phyloP scores from a whole-genome alignment of 176 grass and related monocot genomes.

The Oryza coarctata region DNA sequence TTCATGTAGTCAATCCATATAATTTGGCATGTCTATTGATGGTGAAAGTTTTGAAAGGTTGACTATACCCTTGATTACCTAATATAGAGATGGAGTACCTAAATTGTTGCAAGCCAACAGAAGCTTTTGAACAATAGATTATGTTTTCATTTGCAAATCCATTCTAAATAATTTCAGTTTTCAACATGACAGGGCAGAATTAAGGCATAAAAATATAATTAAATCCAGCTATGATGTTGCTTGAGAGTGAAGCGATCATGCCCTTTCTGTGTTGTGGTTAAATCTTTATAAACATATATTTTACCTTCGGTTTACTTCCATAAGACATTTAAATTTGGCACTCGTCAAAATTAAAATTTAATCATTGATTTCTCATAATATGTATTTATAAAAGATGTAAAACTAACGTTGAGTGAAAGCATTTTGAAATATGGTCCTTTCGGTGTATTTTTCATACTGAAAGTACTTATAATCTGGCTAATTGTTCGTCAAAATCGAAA shows the following conservation, averaged over 20 bases:
- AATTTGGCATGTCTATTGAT: not conserved
- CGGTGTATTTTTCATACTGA: not conserved
- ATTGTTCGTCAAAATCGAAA: not conserved
- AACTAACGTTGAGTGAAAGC: not conserved
- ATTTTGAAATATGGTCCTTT: not conserved
- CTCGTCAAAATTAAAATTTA: not conserved
- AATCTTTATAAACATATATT: not conserved
- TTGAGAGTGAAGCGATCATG: not conserved
- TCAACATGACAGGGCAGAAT: not conserved
- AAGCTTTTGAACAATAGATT: not conserved
- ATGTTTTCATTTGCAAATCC: not conserved
- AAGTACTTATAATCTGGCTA: not conserved
- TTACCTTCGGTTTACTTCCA: no score
- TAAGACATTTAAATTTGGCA: not conserved
- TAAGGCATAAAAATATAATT: not conserved
- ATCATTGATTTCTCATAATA: not conserved
- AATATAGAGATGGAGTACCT: not conserved
- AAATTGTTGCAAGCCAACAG: not conserved
- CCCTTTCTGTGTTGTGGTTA: not conserved
- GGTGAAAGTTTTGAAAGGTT: not conserved
- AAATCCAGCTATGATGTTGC: not conserved
- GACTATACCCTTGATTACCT: not conserved
- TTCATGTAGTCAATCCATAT: not conserved
- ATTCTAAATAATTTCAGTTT: conserved; percentile 1
- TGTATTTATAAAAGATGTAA: not conserved